Percentiles rank a stretch among this genome's conserved stretches.
These are phyloP conservation scores for Madurella fahalii DNA, from an alignment of 2,329 filamentous ascomycete species.

Conservation along the genomic window DNA sequence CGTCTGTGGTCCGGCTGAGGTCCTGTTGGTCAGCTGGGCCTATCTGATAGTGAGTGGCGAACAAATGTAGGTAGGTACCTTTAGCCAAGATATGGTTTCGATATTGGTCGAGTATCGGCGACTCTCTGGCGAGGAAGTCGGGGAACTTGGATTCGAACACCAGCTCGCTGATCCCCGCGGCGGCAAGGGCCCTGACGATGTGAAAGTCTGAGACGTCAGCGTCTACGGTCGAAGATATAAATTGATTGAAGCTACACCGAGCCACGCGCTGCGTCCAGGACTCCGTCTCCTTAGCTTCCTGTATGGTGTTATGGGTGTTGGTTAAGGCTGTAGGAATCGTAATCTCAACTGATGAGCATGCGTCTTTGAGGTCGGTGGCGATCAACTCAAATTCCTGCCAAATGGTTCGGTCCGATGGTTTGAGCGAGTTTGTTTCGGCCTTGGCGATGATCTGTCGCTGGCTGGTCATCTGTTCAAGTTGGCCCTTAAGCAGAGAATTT, in stretches of 20 bases:
- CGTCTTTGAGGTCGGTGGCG: constrained; percentile 3
- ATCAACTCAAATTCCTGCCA: constrained; percentile 2
- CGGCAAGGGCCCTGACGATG: constrained; percentile 3
- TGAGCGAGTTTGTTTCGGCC: not conserved
- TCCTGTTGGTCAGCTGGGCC: not conserved
- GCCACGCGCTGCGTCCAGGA: constrained; percentile 1
- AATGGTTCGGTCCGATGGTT: not conserved
- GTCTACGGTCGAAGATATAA: not conserved
- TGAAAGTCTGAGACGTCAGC: not conserved
- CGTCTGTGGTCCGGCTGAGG: not conserved
- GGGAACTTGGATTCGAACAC: constrained; percentile 9
- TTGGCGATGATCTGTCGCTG: not conserved
- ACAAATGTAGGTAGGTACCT: not conserved
- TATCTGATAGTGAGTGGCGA: too few species aligned
- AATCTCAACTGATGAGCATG: constrained; percentile 4
- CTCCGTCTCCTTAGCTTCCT: not conserved
- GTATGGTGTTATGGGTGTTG: not conserved
- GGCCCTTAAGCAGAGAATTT: not conserved
- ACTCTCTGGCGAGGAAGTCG: constrained; percentile 3
- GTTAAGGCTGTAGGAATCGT: not conserved
- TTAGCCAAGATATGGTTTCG: constrained; percentile 7
- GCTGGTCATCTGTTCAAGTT: not conserved
- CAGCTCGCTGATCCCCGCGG: not conserved
- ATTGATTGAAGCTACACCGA: not conserved
- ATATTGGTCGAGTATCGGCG: constrained; percentile 11